A percentile compares a stretch with the other conserved stretches of the same genome.
phyloP scores from a whole-genome alignment of 176 grass and related monocot species.

The Oryza meyeriana region DNA sequence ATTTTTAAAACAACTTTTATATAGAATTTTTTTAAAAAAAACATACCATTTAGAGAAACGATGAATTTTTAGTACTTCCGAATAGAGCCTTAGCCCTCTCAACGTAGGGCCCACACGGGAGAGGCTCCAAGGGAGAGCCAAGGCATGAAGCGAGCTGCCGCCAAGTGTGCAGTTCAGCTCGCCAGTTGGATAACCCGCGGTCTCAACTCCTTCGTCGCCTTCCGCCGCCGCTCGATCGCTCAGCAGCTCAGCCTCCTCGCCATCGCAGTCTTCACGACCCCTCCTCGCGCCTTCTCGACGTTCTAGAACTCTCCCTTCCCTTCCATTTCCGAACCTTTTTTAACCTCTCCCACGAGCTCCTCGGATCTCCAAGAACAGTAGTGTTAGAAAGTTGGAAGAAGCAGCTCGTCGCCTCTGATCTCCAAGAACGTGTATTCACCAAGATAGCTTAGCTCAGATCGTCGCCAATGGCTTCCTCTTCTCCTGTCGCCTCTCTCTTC shows the following conservation, averaged over 20 bases:
- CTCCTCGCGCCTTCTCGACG: constrained; percentile 42
- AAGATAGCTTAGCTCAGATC: constrained; percentile 7
- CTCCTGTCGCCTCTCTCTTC: constrained; percentile 27
- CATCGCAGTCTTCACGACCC: constrained; percentile 46
- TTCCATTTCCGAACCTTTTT: constrained; percentile 24
- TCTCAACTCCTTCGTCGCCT: constrained; percentile 31
- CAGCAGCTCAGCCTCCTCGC: background rate
- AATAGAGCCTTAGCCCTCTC: no score
- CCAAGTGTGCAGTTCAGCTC: constrained; percentile 29
- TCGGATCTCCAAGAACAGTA: background rate
- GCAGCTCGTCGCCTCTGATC: background rate
- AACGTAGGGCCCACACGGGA: background rate
- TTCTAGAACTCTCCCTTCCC: constrained; percentile 40
- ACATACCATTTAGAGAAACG: no score
- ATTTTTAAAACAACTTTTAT: no score
- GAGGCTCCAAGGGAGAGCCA: background rate
- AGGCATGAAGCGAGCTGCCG: background rate
- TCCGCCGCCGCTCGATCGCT: constrained; percentile 18
- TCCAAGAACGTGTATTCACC: background rate
- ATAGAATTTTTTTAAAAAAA: no score
- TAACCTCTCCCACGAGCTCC: constrained; percentile 1
- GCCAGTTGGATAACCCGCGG: constrained; percentile 30
- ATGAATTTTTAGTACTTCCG: no score
- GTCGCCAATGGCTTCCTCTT: constrained; percentile 49
- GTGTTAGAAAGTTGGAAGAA: constrained; percentile 6